phyloP scores from a whole-genome alignment of 192 early-diverging fungal genomes.

The Oehlia diaphana region DNA sequence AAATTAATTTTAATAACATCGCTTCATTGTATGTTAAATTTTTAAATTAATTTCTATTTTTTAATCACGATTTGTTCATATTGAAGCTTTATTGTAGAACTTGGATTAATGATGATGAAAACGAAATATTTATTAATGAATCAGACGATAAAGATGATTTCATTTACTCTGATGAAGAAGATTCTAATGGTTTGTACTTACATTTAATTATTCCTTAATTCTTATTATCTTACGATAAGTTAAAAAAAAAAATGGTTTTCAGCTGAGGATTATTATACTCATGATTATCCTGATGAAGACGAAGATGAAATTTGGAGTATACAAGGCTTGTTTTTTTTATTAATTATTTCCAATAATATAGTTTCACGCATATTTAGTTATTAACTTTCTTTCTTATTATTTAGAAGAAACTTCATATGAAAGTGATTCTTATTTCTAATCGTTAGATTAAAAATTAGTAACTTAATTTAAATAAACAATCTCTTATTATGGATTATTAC shows the following conservation, averaged over 20 bases:
- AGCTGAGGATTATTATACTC: constrained; percentile 77
- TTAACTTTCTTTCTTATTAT: not conserved
- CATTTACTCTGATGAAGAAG: constrained; percentile 41
- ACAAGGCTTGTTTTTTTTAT: not conserved
- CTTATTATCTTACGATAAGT: not conserved
- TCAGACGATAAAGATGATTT: constrained; percentile 42
- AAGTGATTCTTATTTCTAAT: too few relatives aligned
- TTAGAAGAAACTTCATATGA: not conserved
- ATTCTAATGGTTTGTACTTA: constrained; percentile 54
- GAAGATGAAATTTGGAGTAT: constrained; percentile 43
- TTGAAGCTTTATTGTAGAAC: constrained; percentile 27
- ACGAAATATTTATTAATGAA: constrained; percentile 38
- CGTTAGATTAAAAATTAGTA: too few relatives aligned
- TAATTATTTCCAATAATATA: not conserved
- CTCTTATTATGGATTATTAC: too few relatives aligned
- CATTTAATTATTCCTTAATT: not conserved
- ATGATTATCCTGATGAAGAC: constrained; percentile 78
- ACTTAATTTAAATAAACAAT: too few relatives aligned
- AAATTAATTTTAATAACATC: constrained; percentile 29
- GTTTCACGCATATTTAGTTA: not conserved
- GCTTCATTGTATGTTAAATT: constrained; percentile 46
- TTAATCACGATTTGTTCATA: constrained; percentile 1
- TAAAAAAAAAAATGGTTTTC: constrained; percentile 7
- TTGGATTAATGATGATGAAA: constrained; percentile 52
- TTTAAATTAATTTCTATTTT: not conserved